Conservation (phyloP, 345 rosid genomes). For the Lepidium didymum region DNA sequence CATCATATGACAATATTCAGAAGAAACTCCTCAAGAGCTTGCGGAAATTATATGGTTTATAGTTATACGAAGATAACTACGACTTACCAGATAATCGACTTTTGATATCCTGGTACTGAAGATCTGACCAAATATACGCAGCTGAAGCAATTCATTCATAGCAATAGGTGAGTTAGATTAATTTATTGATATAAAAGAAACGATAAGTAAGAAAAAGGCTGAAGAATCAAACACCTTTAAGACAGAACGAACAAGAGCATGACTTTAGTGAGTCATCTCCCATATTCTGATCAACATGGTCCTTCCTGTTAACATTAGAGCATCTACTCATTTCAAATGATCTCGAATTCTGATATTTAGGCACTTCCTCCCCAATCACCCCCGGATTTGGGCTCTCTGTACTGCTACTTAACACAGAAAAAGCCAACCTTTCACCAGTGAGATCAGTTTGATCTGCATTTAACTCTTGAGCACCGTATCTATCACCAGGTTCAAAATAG, state of each 20-base stretch:
- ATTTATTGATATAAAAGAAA: not conserved
- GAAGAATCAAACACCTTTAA: slow-evolving; percentile 45
- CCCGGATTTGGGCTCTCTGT: slow-evolving; percentile 28
- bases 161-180: not conserved
- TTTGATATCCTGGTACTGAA: slow-evolving; percentile 82
- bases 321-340: slow-evolving; percentile 53
- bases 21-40: not conserved
- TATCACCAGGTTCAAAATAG: slow-evolving; percentile 30
- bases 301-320: slow-evolving; percentile 31
- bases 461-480: slow-evolving; percentile 24
- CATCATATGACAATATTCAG: not conserved
- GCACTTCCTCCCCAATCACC: slow-evolving; percentile 31
- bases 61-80: not conserved
- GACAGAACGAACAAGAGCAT: slow-evolving; percentile 82
- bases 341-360: slow-evolving; percentile 32
- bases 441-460: slow-evolving; percentile 1
- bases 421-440: slow-evolving; percentile 8
- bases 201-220: not conserved
- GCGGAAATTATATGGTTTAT: not conserved
- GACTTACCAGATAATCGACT: slow-evolving; percentile 66
- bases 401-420: slow-evolving; percentile 16
- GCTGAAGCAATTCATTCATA: slow-evolving; percentile 42
- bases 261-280: slow-evolving; percentile 44
- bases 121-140: slow-evolving; percentile 88
- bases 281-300: slow-evolving; percentile 25